A percentile compares a stretch with the other conserved stretches of the same genome.
phyloP scores from a whole-genome alignment of 345 rosid genomes.

The Firmiana major region DNA sequence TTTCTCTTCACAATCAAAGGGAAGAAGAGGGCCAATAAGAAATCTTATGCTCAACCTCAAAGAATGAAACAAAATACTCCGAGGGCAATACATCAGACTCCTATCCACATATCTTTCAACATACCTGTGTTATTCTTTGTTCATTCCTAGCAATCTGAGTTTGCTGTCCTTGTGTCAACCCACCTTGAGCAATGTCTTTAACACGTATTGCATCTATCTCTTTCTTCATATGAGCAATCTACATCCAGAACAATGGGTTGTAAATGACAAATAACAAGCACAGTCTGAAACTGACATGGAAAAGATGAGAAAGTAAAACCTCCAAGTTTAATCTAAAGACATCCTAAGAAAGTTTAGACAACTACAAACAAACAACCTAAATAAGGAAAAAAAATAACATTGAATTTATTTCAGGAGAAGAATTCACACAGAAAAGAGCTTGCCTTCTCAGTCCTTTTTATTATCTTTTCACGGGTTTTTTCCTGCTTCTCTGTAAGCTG shows the following conservation, averaged over 20 bases:
- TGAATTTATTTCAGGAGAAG: conserved; percentile 13
- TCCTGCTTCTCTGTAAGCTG: conserved; percentile 95
- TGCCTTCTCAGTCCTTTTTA: conserved; percentile 36
- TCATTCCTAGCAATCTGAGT: conserved; percentile 98
- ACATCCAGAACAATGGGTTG: conserved; percentile 14
- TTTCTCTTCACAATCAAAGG: conserved; percentile 2
- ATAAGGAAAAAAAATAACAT: neutral
- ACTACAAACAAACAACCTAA: neutral
- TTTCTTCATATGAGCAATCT: conserved; percentile 59
- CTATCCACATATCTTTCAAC: conserved; percentile 35
- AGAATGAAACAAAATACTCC: neutral
- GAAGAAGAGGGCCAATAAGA: neutral
- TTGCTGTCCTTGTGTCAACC: conserved; percentile 97
- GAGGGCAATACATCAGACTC: neutral
- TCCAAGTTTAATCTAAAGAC: neutral
- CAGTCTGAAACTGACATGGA: neutral
- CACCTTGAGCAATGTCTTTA: conserved; percentile 95
- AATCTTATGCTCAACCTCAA: neutral
- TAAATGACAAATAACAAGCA: neutral
- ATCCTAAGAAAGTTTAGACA: neutral
- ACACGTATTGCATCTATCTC: conserved; percentile 92
- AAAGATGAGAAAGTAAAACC: neutral
- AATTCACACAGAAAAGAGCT: conserved; percentile 6
- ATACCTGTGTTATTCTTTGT: conserved; percentile 52
- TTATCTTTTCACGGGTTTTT: conserved; percentile 80